Percentiles rank a stretch among this genome's conserved stretches.
phyloP scores from a whole-genome alignment of 2,329 filamentous ascomycete species.

The Pseudopithomyces chartarum region DNA sequence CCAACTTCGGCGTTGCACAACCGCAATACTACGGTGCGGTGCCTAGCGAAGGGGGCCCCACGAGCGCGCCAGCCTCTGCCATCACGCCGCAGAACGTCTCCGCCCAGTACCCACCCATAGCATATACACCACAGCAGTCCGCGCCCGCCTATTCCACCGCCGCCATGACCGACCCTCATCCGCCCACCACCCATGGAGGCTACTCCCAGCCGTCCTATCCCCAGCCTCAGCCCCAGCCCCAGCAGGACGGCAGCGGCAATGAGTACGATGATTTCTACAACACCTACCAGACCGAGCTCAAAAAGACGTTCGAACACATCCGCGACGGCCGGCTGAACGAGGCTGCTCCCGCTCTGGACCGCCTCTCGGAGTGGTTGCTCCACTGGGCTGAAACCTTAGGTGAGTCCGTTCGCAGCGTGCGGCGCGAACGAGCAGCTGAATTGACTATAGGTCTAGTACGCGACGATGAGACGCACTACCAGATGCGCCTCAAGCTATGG shows the following conservation, averaged over 20 bases:
- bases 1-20: slow-evolving; percentile 70
- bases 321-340: slow-evolving; percentile 65
- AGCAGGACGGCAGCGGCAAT: slow-evolving; percentile 47
- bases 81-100: slow-evolving; percentile 67
- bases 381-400: slow-evolving; percentile 69
- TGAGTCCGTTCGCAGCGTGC: slow-evolving; percentile 50
- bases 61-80: slow-evolving; percentile 63
- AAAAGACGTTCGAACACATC: slow-evolving; percentile 73
- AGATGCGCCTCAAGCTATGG: slow-evolving; percentile 84
- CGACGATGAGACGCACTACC: slow-evolving; percentile 77
- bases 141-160: slow-evolving; percentile 56
- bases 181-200: slow-evolving; percentile 46
- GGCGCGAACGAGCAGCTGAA: slow-evolving; percentile 45
- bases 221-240: slow-evolving; percentile 29
- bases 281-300: slow-evolving; percentile 61
- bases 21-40: slow-evolving; percentile 68
- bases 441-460: slow-evolving; percentile 73
- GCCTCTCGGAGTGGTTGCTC: slow-evolving; percentile 70
- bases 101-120: slow-evolving; percentile 63
- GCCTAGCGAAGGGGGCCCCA: slow-evolving; percentile 62
- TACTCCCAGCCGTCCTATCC: slow-evolving; percentile 39
- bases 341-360: slow-evolving; percentile 62
- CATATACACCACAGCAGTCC: slow-evolving; percentile 67
- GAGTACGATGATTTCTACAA: slow-evolving; percentile 71
- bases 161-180: slow-evolving; percentile 58